Evolutionary conservation across 768 basidiomycete species (phyloP), one percentile per base, ranked within the genome.

Genomic region (Suillus luteus): DNA sequence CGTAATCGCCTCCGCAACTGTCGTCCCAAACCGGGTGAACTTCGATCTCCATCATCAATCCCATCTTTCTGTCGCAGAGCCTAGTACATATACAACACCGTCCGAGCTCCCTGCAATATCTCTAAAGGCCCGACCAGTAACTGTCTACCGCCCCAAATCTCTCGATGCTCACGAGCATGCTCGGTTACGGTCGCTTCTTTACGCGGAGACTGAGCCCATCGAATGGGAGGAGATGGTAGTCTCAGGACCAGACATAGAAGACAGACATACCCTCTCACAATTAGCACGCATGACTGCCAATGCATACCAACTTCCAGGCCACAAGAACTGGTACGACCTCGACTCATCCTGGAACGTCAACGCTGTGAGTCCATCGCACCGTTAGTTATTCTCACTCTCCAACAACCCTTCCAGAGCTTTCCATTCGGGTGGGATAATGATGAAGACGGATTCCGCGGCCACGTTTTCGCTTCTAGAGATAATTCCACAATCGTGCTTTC

Each of bases 231-330:
- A 82, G 55, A 73, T 85, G 3, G 79, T 86, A 49, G 79, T 93
- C 12, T 79, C 83, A 4, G 93, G 82, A 4, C 96, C 96, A 0
- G 90, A 97, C 71, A 75, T 95, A 17, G 82, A 84, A 63, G 92
- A 96, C 72, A 78, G 82, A 60, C 88, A 91, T 69, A 97, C 95
- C 0, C 77, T 98, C 7, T 81, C 83, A 2, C 89, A 94, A 72
- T 82, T 99, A 35, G 95, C 91, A 9, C 79, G 92, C 63, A 96
- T 98, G 90, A 82, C 89, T 11, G 92, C 88, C 41, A 93, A 98
- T 72, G 96, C 96, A 1, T 98, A 98, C 77, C 85, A 89, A 12
- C 73, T 86, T 37, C 90, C 91, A 17, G 85, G 87, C 7, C 77
- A 80, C 69, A 82, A 79, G 58, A 88, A 87, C 58, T 97, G 95